phyloP scores from a whole-genome alignment of 257 asterid species.

The Nicotiana tomentosiformis region DNA sequence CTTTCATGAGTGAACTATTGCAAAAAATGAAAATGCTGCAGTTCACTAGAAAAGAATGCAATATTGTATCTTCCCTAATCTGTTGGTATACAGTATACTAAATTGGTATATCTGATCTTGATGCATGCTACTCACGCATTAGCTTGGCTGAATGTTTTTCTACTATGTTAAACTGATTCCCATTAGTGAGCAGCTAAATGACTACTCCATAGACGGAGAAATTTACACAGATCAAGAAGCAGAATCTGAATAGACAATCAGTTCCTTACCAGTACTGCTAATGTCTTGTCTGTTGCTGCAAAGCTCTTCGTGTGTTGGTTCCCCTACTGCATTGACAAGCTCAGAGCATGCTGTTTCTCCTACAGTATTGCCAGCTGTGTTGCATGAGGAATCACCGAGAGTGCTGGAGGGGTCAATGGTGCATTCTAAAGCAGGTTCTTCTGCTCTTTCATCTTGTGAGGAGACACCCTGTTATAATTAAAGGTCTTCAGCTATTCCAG shows the following conservation, averaged over 20 bases:
- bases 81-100: neutral
- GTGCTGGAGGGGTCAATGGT: neutral
- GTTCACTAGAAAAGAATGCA: neutral
- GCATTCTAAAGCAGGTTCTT: neutral
- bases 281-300: neutral
- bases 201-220: neutral
- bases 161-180: neutral
- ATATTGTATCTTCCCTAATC: neutral
- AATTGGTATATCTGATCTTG: neutral
- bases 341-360: constrained; percentile 5
- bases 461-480: neutral
- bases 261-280: neutral
- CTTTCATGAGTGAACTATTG: neutral
- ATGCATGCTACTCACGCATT: neutral
- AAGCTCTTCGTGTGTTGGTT: neutral
- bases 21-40: neutral
- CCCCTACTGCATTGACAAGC: neutral
- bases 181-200: neutral
- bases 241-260: neutral
- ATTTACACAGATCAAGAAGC: neutral
- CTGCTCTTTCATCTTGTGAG: constrained; percentile 3
- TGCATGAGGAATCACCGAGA: neutral
- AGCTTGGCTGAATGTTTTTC: neutral
- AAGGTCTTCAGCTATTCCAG: neutral
- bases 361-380: neutral